Base-by-base conservation (phyloP, 176 grass and related monocot species). In the Chloris gayana region DNA sequence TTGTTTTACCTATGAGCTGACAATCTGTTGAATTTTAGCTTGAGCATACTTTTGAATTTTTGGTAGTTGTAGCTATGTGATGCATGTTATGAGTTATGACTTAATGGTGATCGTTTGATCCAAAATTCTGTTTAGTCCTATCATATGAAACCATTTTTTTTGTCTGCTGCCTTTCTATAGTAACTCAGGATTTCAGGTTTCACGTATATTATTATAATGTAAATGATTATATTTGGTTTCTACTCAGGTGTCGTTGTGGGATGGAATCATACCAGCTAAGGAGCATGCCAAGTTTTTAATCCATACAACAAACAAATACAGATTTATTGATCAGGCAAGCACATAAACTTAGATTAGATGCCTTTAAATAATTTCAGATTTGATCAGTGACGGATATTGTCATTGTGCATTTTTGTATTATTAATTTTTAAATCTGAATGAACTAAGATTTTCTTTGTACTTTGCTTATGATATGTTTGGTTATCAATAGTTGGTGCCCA, bases 231-330 rank as follows among this genome's bases (percentile, higher is more conserved):
- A 25, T 51, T 50, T 62, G 11, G 32, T 69, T 89, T 70, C 69
- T 70, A 62, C 6, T 19, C 87, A 99, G 93, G 92, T 93, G 82
- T 99, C 96, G 26, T 87, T 99, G 38, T 99, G 97, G 97, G 97
- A 99, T 90, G 97, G 93, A 77, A 99, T 99, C 21, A 99, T 99
- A 95, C 97, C 91, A 44, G 78, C 88, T 30, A 99, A 93, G 78
- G 93, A 95, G 59, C 88, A 95, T 14, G 88, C 97, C 7, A 89
- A 91, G 69, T 99, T 99, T 72, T 85, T 89, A 86, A 95, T 93
- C 76, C 96, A 95, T 77, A 95, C 93, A n/a, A 95, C 96, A 85
- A 99, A 99, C 59, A 99, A 99, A 54, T 99, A 99, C 74, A 94
- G 96, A 67, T 95, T 93, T 79, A 92, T 93, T 71, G 96, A 99